Conservation (phyloP, 345 rosid genomes). For the Gossypium stocksii region DNA sequence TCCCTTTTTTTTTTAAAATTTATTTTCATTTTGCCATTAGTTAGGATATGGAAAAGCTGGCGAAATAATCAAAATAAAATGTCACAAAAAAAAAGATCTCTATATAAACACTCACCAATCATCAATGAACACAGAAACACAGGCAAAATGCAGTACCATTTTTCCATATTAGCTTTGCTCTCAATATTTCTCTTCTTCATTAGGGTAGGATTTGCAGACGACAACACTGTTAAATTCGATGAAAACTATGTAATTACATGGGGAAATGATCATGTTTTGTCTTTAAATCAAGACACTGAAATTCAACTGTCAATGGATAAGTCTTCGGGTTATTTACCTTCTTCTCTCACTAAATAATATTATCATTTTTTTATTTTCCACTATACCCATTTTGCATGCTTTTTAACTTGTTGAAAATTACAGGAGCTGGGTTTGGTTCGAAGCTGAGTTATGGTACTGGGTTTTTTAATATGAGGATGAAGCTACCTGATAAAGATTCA, state of each 20-base stretch:
- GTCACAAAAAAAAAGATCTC: neutral
- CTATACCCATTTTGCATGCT: neutral
- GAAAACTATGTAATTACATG: slow-evolving; percentile 36
- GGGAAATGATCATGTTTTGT: slow-evolving; percentile 36
- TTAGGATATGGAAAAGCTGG: neutral
- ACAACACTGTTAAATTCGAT: slow-evolving; percentile 19
- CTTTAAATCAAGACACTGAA: slow-evolving; percentile 25
- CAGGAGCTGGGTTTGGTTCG: slow-evolving; percentile 57
- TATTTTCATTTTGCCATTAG: neutral
- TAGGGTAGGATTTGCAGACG: neutral
- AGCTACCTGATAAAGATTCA: slow-evolving; percentile 47
- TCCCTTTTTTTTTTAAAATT: neutral
- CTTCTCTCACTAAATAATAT: neutral
- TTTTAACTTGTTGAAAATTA: neutral
- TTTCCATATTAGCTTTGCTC: slow-evolving; percentile 2
- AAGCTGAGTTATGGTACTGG: slow-evolving; percentile 49
- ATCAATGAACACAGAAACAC: neutral
- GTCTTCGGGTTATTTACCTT: slow-evolving; percentile 35
- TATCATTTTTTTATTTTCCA: no score
- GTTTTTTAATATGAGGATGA: slow-evolving; percentile 43
- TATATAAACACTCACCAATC: neutral
- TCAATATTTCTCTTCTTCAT: neutral
- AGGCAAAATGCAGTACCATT: neutral
- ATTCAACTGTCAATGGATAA: slow-evolving; percentile 49
- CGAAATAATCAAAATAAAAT: neutral